These are phyloP conservation scores for Carnegiea gigantea DNA, from an alignment of 179 eudicot genomes.

Conservation along the genomic window DNA sequence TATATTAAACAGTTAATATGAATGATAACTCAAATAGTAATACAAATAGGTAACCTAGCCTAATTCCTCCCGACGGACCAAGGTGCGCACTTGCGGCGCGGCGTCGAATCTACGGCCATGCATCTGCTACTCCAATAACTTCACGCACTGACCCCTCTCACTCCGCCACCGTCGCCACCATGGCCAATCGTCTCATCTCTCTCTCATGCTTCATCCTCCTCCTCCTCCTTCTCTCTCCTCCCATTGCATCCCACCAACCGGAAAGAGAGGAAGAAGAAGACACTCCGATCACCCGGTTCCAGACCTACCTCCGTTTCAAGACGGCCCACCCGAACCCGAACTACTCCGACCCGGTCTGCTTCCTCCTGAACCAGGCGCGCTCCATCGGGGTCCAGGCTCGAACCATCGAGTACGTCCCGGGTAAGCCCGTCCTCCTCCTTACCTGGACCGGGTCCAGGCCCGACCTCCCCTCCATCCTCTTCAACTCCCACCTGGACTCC, in stretches of 20 bases:
- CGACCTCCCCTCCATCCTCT: conserved; percentile 63
- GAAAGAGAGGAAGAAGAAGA: background rate
- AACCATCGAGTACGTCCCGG: conserved; percentile 41
- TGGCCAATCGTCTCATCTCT: background rate
- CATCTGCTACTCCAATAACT: no score
- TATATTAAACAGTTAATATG: no score
- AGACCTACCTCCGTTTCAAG: conserved; percentile 63
- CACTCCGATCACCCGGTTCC: conserved; percentile 56
- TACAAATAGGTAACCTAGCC: no score
- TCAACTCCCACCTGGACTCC: conserved; percentile 90
- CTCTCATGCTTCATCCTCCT: conserved; percentile 14
- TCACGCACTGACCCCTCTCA: background rate
- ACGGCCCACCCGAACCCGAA: conserved; percentile 88
- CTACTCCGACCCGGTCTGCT: conserved; percentile 58
- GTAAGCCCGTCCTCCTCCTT: conserved; percentile 71
- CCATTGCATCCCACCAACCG: conserved; percentile 14
- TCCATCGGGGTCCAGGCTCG: conserved; percentile 52
- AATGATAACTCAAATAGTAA: no score
- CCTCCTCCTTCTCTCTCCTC: conserved; percentile 7
- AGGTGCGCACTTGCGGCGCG: no score
- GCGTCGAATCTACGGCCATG: no score
- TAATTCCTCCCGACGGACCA: no score
- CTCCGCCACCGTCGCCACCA: conserved; percentile 3
- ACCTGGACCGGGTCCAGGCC: conserved; percentile 78
- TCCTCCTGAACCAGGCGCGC: conserved; percentile 52